Conservation (phyloP, 768 basidiomycete genomes). For the Rhizopogon rudus region DNA sequence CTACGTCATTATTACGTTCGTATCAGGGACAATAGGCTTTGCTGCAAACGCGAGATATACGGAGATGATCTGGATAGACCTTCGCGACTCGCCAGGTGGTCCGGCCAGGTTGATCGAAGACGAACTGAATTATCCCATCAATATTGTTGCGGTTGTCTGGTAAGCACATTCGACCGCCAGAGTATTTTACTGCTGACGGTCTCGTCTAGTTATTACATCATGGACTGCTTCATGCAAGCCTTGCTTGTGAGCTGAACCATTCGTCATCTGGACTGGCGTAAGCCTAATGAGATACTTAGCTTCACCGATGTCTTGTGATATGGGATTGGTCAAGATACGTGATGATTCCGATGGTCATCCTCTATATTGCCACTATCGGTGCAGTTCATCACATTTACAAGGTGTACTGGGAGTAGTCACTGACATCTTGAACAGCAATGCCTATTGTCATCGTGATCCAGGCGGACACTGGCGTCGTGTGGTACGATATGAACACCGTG, state of each 20-base stretch:
- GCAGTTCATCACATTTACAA: background rate
- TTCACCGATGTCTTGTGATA: conserved; percentile 12
- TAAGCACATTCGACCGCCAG: background rate
- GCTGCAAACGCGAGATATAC: conserved; percentile 13
- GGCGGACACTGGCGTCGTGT: conserved; percentile 9
- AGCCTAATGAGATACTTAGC: background rate
- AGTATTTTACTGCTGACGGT: background rate
- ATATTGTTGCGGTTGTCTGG: background rate
- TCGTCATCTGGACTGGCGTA: background rate
- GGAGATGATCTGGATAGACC: conserved; percentile 20
- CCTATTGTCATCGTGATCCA: conserved; percentile 14
- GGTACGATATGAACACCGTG: conserved; percentile 20
- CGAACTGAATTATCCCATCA: background rate
- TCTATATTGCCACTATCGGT: conserved; percentile 14
- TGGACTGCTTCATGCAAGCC: background rate
- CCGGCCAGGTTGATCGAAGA: background rate
- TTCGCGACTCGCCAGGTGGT: conserved; percentile 8
- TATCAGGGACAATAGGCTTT: conserved; percentile 12
- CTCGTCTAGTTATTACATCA: background rate
- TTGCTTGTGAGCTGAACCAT: background rate
- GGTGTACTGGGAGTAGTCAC: background rate
- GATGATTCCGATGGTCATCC: conserved; percentile 12
- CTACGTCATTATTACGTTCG: conserved; percentile 6
- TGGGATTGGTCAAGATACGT: conserved; percentile 11
- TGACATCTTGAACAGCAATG: conserved; percentile 3